Percentiles rank a stretch among this genome's conserved stretches.
Conservation (phyloP, 768 basidiomycete species). For the Tricholoma sp. region DNA sequence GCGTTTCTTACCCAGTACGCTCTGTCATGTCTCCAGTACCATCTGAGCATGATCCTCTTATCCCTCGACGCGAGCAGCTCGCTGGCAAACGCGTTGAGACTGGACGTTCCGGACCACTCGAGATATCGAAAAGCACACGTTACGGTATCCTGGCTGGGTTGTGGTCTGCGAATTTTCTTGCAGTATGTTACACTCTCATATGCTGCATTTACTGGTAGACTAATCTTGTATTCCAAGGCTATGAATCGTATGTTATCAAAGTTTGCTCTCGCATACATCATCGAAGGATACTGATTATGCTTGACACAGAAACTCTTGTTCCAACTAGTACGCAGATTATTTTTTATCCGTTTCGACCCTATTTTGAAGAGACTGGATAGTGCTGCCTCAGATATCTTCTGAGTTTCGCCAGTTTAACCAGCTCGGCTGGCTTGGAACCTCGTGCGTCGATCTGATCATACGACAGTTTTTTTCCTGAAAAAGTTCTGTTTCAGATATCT, state of each 20-base stretch:
- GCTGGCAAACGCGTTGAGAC: constrained; percentile 7
- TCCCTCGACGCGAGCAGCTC: too few relatives aligned
- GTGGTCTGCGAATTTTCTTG: constrained; percentile 70
- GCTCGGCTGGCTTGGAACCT: constrained; percentile 79
- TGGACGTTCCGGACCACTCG: constrained; percentile 44
- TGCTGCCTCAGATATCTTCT: constrained; percentile 74
- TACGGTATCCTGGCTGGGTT: constrained; percentile 68
- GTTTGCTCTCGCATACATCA: neutral
- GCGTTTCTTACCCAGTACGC: too few relatives aligned
- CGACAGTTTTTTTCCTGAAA: neutral
- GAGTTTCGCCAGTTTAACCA: constrained; percentile 75
- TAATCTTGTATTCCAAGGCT: constrained; percentile 17
- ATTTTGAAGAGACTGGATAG: constrained; percentile 28
- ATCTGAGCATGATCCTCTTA: too few relatives aligned
- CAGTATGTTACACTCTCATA: constrained; percentile 40
- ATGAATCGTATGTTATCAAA: constrained; percentile 24
- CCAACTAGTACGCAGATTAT: constrained; percentile 57
- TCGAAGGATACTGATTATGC: constrained; percentile 4
- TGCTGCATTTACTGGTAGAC: neutral
- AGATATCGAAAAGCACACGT: constrained; percentile 55
- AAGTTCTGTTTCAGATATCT: constrained; percentile 47
- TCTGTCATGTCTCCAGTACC: too few relatives aligned
- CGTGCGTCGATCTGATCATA: constrained; percentile 35
- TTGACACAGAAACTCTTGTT: constrained; percentile 58
- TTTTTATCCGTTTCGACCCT: neutral